phyloP scores from a whole-genome alignment of 1,139 yeast species.

The Diutina mesorugosa region DNA sequence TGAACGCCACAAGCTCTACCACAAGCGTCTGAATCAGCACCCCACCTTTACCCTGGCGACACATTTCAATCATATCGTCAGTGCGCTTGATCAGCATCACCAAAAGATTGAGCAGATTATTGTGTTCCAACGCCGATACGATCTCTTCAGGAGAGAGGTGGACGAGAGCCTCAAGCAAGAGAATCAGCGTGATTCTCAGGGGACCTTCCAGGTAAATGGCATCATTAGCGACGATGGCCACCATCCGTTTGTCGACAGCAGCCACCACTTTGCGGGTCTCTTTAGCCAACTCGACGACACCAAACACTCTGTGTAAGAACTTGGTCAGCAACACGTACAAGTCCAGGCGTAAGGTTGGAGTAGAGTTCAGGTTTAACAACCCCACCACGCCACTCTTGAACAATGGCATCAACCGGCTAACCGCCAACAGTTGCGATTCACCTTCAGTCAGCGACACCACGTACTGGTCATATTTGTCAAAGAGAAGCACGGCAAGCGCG shows the following conservation, averaged over 20 bases:
- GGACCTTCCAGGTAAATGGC: slow-evolving; percentile 72
- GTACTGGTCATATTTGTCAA: slow-evolving; percentile 42
- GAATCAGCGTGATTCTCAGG: slow-evolving; percentile 62
- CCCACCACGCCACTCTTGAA: slow-evolving; percentile 69
- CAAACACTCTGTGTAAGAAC: slow-evolving; percentile 41
- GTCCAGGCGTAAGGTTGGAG: slow-evolving; percentile 62
- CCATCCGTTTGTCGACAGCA: slow-evolving; percentile 46
- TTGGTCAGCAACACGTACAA: slow-evolving; percentile 63
- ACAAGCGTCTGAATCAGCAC: slow-evolving; percentile 34
- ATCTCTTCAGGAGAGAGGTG: slow-evolving; percentile 44
- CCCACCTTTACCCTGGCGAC: slow-evolving; percentile 16
- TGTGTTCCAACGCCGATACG: slow-evolving; percentile 46
- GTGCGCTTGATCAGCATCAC: slow-evolving; percentile 57
- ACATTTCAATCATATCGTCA: slow-evolving; percentile 39
- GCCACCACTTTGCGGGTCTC: slow-evolving; percentile 41
- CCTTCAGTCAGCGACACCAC: slow-evolving; percentile 4
- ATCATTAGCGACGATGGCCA: slow-evolving; percentile 63
- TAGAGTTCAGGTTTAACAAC: slow-evolving; percentile 53
- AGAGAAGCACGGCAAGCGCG: slow-evolving; percentile 59
- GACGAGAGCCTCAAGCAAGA: slow-evolving; percentile 58
- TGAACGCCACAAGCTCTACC: slow-evolving; percentile 67
- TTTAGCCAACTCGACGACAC: slow-evolving; percentile 24
- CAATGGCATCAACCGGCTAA: slow-evolving; percentile 42
- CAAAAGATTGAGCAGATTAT: slow-evolving; percentile 51
- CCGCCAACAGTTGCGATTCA: not conserved